Conservation (phyloP, 2,329 filamentous ascomycete genomes). For the Exserohilum rostratum region DNA sequence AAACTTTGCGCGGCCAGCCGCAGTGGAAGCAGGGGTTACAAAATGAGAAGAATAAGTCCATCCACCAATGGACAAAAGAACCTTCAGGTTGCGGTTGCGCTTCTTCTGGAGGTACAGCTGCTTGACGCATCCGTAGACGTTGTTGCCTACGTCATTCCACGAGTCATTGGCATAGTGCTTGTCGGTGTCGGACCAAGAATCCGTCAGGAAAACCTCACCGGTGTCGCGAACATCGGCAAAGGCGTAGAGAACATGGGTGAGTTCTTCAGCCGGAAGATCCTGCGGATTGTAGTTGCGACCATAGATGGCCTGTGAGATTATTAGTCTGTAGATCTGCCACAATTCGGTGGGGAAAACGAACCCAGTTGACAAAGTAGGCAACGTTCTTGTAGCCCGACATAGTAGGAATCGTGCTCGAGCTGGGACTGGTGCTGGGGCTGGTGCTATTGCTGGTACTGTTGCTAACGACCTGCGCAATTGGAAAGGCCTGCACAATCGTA, state of each 20-base stretch:
- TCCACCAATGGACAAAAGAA: constrained; percentile 47
- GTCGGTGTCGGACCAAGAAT: constrained; percentile 46
- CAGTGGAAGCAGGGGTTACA: constrained; percentile 39
- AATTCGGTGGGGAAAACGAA: constrained; percentile 17
- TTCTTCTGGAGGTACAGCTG: constrained; percentile 48
- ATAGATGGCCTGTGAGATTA: constrained; percentile 43
- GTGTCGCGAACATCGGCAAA: constrained; percentile 48
- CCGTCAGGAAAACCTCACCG: constrained; percentile 47
- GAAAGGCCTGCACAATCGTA: constrained; percentile 25
- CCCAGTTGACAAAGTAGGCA: constrained; percentile 50
- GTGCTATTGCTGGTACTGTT: no score
- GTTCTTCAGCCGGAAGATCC: constrained; percentile 39
- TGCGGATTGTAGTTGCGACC: constrained; percentile 47
- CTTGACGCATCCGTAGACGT: constrained; percentile 48
- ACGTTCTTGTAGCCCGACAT: constrained; percentile 45
- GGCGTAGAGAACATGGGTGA: constrained; percentile 49
- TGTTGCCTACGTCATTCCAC: constrained; percentile 49
- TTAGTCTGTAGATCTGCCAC: constrained; percentile 1
- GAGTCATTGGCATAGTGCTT: constrained; percentile 48
- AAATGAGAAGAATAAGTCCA: constrained; percentile 50
- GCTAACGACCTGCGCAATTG: constrained; percentile 26
- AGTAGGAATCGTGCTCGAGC: constrained; percentile 19
- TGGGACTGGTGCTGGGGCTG: no score
- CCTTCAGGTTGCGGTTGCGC: constrained; percentile 45
- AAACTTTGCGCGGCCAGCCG: constrained; percentile 38